Evolutionary conservation across 352 stramenopile species (phyloP), one percentile per base, ranked within the genome.

Genomic region (Phytopythium kandeliae): DNA sequence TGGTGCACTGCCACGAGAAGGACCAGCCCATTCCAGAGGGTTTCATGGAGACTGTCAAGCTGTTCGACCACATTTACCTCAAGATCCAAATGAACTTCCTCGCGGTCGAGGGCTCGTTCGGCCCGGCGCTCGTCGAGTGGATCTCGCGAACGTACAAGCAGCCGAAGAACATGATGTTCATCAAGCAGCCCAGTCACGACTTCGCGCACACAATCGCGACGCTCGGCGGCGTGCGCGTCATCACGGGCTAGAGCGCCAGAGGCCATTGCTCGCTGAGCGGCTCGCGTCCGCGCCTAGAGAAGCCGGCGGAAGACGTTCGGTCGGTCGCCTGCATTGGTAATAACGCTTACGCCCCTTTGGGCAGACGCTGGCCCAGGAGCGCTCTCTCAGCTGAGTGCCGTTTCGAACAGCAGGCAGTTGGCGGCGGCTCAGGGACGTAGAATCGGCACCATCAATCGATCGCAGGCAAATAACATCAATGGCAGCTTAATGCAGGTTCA

Each of bases 151-250:
- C 92, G 63, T 92, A 97, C 59, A 69, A 71, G 45, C 86, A 98
- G 62, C 83, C 84, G 33, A 95, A 96, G 71, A 98, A 97, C 71
- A 89, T 96, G 67, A 97, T 98, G 86, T 98, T 98, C 67, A 97
- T 98, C 72, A 96, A 95, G 65, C 93, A 96, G 69, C 90, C 92
- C n/a, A 96, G 95, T 73, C 67, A 95, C 69, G 82, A 97, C 60
- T 97, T 98, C 62, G 75, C 74, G 21, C 89, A 97, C 73, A 97
- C 93, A 49, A 82, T 97, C 42, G 86, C 85, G 17, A 85, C 89
- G 50, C 85, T 97, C 12, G 90, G 90, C 36, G 89, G 89, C 48
- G 86, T 97, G 37, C 85, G 90, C n/a, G 82, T 97, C 46, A 96
- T 97, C 71, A 97, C 89, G 38, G 81, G 82, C 34, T 95, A 50